phyloP scores from a whole-genome alignment of 2,329 filamentous ascomycete genomes.

The Metarhizium robertsii region DNA sequence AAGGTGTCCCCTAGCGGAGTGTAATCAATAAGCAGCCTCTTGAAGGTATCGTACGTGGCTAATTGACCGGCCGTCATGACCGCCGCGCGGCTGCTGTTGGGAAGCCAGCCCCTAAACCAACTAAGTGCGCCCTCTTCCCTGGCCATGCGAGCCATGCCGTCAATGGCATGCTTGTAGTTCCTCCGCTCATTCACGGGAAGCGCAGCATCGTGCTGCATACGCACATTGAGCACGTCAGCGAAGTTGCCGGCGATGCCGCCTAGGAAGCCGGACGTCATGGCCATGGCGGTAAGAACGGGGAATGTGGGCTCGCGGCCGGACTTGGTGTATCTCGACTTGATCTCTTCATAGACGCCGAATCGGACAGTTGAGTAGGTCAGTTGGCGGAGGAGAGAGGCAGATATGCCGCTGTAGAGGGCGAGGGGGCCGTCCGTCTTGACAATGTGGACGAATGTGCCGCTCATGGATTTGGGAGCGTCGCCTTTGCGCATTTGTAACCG shows the following conservation, averaged over 20 bases:
- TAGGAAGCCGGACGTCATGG: constrained; percentile 73
- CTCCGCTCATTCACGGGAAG: constrained; percentile 64
- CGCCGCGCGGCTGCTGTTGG: constrained; percentile 72
- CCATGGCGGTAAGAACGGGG: constrained; percentile 70
- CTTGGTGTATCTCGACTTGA: constrained; percentile 57
- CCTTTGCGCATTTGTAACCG: constrained; percentile 76
- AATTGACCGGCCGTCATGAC: constrained; percentile 82
- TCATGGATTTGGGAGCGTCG: constrained; percentile 70
- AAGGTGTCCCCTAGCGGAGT: constrained; percentile 61
- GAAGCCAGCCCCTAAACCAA: constrained; percentile 78
- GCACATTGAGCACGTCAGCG: constrained; percentile 92
- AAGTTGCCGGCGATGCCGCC: constrained; percentile 90
- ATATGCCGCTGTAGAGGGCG: constrained; percentile 85
- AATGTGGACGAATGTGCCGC: constrained; percentile 77
- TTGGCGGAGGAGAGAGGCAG: constrained; percentile 86
- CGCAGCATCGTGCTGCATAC: constrained; percentile 90
- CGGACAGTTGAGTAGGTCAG: constrained; percentile 93
- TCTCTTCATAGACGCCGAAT: constrained; percentile 91
- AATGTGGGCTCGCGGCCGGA: constrained; percentile 55
- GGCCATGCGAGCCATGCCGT: constrained; percentile 82
- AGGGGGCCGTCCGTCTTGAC: constrained; percentile 63
- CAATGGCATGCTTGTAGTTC: constrained; percentile 82
- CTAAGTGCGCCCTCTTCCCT: constrained; percentile 67
- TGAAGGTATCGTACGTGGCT: constrained; percentile 78
- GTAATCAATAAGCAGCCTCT: constrained; percentile 55